Evolutionary conservation across 2,329 filamentous ascomycete species (phyloP), one percentile per base, ranked within the genome.

Genomic region (Fusarium goolgardi): DNA sequence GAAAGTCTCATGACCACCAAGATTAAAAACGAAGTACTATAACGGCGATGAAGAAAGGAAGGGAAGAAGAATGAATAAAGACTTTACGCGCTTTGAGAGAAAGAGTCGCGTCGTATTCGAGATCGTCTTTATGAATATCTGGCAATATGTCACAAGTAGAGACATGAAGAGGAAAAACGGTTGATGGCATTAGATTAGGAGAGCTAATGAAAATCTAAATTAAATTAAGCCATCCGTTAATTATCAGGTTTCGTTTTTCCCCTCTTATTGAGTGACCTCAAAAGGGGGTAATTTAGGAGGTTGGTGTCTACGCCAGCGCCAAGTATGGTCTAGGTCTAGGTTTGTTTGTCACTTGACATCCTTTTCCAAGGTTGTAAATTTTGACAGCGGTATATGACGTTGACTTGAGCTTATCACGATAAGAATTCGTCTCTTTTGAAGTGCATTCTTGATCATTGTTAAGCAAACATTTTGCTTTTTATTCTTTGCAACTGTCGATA

Each of bases 211-310:
- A 58, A 27, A 47, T 35, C 32, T 50, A 35, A 27, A 50, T 50
- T 39, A 39, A 12, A 50, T 50, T 50, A 27, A 49, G 27, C 47
- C 25, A 23, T 25, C 34, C 21, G 29, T 32, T 53, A 20, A 63
- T 65, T 59, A 53, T 64, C 61, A 56, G 59, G 59, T 47, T 59
- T 50, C 34, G 47, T 50, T 27, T 13, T 20, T 59, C 59, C 53
- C 61, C 59, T 64, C 61, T 45, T 15, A 21, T 52, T 46, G 27
- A 59, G 59, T 54, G 35, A 53, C 49, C 40, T 59, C 54, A 23
- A 64, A 59, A 53, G 61, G 61, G 45, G 55, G 52, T 64, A 63
- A 64, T 59, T 64, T 35, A 39, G 61, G 63, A 59, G 61, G 61
- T 44, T 64, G 61, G 60, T 64, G 41, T 59, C 21, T 34, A 43